phyloP scores from a whole-genome alignment of 306 rosid species.

The Cucurbita ficifolia region DNA sequence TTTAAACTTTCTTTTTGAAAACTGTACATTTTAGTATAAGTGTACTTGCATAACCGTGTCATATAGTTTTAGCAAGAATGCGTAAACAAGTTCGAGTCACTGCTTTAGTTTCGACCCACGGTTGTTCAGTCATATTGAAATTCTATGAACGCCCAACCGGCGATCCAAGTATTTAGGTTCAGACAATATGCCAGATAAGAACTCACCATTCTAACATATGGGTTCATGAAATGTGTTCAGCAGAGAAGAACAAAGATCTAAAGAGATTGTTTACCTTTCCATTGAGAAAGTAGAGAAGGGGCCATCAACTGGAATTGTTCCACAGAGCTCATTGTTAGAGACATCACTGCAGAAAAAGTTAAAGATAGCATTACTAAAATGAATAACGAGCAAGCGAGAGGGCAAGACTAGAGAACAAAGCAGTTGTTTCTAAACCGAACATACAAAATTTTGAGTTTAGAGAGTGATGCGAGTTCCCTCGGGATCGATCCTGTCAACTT shows the following conservation, averaged over 20 bases:
- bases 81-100: not conserved
- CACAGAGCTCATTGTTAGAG: conserved; percentile 77
- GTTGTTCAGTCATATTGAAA: not conserved
- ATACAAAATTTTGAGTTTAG: conserved; percentile 71
- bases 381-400: not conserved
- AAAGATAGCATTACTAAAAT: not conserved
- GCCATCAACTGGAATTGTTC: conserved; percentile 90
- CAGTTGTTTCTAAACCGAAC: conserved; percentile 12
- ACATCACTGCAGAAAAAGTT: conserved; percentile 52
- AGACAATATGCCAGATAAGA: not conserved
- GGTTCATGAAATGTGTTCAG: not conserved
- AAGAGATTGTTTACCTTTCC: conserved; percentile 38
- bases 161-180: not conserved
- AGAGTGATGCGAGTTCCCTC: conserved; percentile 56
- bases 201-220: not conserved
- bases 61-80: not conserved
- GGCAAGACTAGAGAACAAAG: not conserved
- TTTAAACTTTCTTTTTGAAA: not conserved
- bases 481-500: conserved; percentile 76
- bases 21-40: not conserved
- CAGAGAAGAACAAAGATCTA: not conserved
- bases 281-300: conserved; percentile 65
- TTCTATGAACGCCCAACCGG: not conserved
- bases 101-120: not conserved
- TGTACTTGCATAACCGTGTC: not conserved